Conservation (phyloP, 108 stramenopile species). For the Pseudonitzschia multistriata region DNA sequence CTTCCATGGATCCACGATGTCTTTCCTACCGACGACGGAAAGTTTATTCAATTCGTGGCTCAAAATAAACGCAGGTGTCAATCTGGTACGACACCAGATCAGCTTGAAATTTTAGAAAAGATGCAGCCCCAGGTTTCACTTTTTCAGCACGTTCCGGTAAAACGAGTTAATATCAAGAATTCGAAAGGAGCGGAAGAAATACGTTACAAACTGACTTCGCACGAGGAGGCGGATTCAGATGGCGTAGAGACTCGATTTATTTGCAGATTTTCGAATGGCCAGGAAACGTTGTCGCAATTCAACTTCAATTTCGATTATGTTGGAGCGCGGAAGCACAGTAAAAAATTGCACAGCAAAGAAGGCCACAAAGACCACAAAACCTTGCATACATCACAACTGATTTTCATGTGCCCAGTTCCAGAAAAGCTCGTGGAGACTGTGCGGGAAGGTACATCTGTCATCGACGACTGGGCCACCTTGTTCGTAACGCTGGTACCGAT, state of each 20-base stretch:
- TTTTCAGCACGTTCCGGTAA: slow-evolving; percentile 85
- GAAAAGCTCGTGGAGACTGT: slow-evolving; percentile 47
- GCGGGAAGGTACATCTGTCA: slow-evolving; percentile 46
- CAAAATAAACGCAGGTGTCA: slow-evolving; percentile 83
- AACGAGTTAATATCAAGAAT: slow-evolving; percentile 27
- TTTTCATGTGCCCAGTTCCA: slow-evolving; percentile 87
- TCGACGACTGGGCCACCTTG: slow-evolving; percentile 49
- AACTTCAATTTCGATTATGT: slow-evolving; percentile 70
- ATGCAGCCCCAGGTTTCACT: slow-evolving; percentile 75
- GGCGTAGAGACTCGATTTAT: slow-evolving; percentile 84
- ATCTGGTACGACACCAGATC: slow-evolving; percentile 33
- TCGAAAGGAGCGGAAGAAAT: background rate
- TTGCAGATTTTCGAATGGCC: slow-evolving; percentile 74
- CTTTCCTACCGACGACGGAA: slow-evolving; percentile 78
- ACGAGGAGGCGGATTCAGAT: slow-evolving; percentile 77
- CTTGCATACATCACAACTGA: slow-evolving; percentile 66
- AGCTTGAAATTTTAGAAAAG: slow-evolving; percentile 24
- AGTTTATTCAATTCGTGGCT: slow-evolving; percentile 73
- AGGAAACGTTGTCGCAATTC: slow-evolving; percentile 64
- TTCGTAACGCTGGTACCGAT: slow-evolving; percentile 82
- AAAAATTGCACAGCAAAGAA: slow-evolving; percentile 40
- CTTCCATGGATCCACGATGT: slow-evolving; percentile 90
- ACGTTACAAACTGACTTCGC: slow-evolving; percentile 65
- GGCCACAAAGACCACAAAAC: slow-evolving; percentile 27
- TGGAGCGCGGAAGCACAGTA: slow-evolving; percentile 46